A percentile compares a stretch with the other conserved stretches of the same genome.
These are phyloP conservation scores for Condylostoma magnum DNA, from an alignment of 169 alveolate species.

Conservation along the genomic window DNA sequence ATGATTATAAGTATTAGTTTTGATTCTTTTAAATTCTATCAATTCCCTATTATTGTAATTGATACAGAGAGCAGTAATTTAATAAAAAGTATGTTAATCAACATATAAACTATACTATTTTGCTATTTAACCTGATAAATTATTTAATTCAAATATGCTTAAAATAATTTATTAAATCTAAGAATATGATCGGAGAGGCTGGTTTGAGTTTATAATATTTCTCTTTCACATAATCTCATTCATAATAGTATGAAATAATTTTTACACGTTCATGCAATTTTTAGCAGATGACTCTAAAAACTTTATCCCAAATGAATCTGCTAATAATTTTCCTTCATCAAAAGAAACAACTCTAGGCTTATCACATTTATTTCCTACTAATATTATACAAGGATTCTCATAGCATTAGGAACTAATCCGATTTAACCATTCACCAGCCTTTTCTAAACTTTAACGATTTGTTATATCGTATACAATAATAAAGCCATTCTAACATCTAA, in stretches of 20 bases:
- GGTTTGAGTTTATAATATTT: too few species aligned
- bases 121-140: too few species aligned
- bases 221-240: too few species aligned
- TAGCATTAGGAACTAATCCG: slow-evolving; percentile 38
- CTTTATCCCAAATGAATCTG: background rate
- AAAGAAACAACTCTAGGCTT: slow-evolving; percentile 61
- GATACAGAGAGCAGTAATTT: too few species aligned
- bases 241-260: background rate
- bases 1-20: too few species aligned
- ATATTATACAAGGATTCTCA: slow-evolving; percentile 52
- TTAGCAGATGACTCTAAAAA: slow-evolving; percentile 20
- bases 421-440: background rate
- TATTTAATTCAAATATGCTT: too few species aligned
- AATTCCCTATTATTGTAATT: too few species aligned
- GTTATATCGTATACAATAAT: slow-evolving; percentile 71
- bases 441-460: slow-evolving; percentile 56
- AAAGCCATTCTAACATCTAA: slow-evolving; percentile 67
- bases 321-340: slow-evolving; percentile 57
- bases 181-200: too few species aligned
- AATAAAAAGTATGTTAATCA: too few species aligned
- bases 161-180: too few species aligned
- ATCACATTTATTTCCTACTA: slow-evolving; percentile 83
- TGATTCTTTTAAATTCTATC: too few species aligned
- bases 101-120: too few species aligned
- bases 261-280: background rate